phyloP scores from a whole-genome alignment of 768 basidiomycete genomes.

The Pholiota conissans region DNA sequence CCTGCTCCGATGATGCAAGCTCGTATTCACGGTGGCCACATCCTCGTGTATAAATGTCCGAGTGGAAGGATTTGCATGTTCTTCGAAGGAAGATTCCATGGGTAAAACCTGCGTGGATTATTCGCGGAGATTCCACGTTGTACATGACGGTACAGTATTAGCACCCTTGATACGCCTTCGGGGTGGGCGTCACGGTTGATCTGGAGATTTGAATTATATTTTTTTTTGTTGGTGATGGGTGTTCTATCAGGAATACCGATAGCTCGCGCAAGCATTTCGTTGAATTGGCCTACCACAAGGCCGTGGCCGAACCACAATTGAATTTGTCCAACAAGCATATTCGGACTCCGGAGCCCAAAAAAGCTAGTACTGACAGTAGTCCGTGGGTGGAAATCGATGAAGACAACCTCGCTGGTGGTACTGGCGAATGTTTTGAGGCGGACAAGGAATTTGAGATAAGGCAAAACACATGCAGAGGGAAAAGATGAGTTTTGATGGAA shows the following conservation, averaged over 20 bases:
- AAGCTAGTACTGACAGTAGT: not conserved
- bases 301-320: not conserved
- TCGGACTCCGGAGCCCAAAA: not conserved
- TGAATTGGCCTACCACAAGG: not conserved
- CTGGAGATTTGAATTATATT: not conserved
- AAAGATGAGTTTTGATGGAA: not conserved
- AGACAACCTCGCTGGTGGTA: not conserved
- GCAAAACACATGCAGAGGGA: not conserved
- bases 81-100: not conserved
- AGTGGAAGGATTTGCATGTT: not conserved
- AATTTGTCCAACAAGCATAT: not conserved
- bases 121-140: not conserved
- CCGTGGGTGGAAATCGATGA: not conserved
- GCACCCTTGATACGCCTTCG: too few relatives aligned
- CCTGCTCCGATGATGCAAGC: not conserved
- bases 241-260: not conserved
- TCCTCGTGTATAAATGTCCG: not conserved
- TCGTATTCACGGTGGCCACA: not conserved
- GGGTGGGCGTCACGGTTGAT: too few relatives aligned
- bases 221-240: not conserved
- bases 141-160: too few relatives aligned
- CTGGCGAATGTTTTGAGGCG: too few relatives aligned
- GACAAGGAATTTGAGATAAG: not conserved
- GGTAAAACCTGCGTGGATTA: not conserved
- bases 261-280: not conserved